These are phyloP conservation scores for Fomitopsis betulina DNA, from an alignment of 1,284 basidiomycete species.

Conservation along the genomic window DNA sequence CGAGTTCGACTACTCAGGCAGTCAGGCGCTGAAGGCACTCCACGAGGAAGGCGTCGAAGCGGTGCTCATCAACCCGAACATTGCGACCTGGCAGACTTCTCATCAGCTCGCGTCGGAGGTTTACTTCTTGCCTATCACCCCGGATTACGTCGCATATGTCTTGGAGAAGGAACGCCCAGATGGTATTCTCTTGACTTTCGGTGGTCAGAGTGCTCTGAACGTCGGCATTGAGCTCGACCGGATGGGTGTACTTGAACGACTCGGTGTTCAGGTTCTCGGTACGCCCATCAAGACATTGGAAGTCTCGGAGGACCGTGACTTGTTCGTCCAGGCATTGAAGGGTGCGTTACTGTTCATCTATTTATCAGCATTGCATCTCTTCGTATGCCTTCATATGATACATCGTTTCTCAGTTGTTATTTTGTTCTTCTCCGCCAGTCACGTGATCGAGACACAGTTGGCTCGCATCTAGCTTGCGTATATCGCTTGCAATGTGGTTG, in stretches of 20 bases:
- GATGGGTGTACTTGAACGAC: conserved; percentile 95
- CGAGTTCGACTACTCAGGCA: conserved; percentile 99
- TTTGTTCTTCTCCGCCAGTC: neutral
- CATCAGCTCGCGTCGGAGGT: conserved; percentile 96
- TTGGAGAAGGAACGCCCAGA: conserved; percentile 98
- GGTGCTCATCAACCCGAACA: conserved; percentile 96
- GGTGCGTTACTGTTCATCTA: conserved; percentile 40
- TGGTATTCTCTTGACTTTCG: conserved; percentile 96
- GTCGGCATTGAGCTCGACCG: conserved; percentile 97
- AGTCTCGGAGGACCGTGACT: conserved; percentile 94
- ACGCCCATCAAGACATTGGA: conserved; percentile 95
- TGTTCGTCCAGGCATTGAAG: conserved; percentile 96
- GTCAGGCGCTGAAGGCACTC: conserved; percentile 98
- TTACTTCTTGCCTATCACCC: conserved; percentile 96
- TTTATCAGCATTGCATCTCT: neutral
- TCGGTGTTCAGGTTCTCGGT: conserved; percentile 93
- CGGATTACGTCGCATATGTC: conserved; percentile 98
- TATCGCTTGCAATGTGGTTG: no score
- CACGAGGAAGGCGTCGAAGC: conserved; percentile 94
- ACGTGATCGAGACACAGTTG: neutral
- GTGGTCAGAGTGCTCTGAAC: conserved; percentile 97
- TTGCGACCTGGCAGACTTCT: conserved; percentile 96
- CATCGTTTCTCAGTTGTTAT: no score
- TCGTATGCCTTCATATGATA: neutral
- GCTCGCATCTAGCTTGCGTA: no score